Evolutionary conservation across 2,329 filamentous ascomycete species (phyloP), one percentile per base, ranked within the genome.

Genomic region (Alternaria triticimaculans): DNA sequence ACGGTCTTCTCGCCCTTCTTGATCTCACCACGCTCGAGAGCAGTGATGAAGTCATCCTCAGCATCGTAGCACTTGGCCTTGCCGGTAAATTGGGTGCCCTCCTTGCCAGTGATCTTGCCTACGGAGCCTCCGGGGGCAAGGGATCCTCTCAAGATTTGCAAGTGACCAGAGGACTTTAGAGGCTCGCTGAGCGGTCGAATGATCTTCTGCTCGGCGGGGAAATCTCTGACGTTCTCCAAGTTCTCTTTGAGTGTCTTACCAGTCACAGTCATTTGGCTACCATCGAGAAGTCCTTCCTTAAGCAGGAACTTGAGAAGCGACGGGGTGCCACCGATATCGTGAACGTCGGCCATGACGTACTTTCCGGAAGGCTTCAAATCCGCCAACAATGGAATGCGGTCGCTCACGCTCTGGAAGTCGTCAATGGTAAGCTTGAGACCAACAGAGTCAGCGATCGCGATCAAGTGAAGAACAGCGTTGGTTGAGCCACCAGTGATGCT

Each of bases 1-100:
- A 93, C 90, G 0, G 88, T 91, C 82, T 92, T 93, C 76, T 93
- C 90, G 57, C 89, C 89, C 82, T 91, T 91, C 78, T 89, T 91
- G 78, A 92, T 88, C 67, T 90, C 88, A 21, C 88, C 88, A 41
- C 82, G 81, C 79, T 92, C 90, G 26, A 93, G 85, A 2, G 90
- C 89, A 33, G 82, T 76, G 71, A 92, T 88, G 81, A 93, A 92
- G 64, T 86, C 84, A 67, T 92, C 89, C 78, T 93, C 90, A 20
- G 84, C 84, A 73, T 93, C 88, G 78, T 89, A 93, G 70, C 90
- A 89, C 68, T 88, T 88, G 3, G 90, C 90, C 74, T 89, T 91
- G 54, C 90, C 90, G 2, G 84, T 87, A 80, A 93, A 93, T 9
- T 82, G 74, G 12, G 87, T 85, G 21, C 90, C 90, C 80, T 93